Evolutionary conservation across 2,329 filamentous ascomycete species (phyloP).

Genomic region (Talaromyces sp.): DNA sequence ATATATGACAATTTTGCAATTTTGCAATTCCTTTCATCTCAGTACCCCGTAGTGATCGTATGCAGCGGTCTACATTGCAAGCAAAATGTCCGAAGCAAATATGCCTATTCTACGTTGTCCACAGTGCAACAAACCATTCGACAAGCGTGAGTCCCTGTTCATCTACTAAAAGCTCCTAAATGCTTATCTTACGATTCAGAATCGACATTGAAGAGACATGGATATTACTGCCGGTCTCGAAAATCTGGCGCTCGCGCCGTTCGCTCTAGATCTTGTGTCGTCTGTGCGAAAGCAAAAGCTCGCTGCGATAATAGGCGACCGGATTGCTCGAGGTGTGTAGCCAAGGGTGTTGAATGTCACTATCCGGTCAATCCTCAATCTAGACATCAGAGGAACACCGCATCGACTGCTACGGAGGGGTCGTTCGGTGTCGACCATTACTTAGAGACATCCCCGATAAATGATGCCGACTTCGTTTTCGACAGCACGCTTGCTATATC

Average conservation of each 20-base stretch:
- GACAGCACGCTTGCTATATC: background rate
- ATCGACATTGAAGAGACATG: slow-evolving; percentile 44
- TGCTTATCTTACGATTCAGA: slow-evolving; percentile 28
- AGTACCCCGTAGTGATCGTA: background rate
- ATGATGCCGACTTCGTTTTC: background rate
- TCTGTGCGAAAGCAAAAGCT: slow-evolving; percentile 37
- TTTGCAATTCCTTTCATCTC: background rate
- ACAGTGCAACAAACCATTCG: slow-evolving; percentile 43
- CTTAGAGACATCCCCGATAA: background rate
- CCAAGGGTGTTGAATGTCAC: slow-evolving; percentile 35
- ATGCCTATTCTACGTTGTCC: slow-evolving; percentile 34
- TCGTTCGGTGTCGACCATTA: background rate
- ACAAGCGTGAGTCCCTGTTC: slow-evolving; percentile 34
- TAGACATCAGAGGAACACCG: slow-evolving; percentile 1
- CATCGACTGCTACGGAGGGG: background rate
- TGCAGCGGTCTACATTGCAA: background rate
- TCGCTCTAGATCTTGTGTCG: slow-evolving; percentile 36
- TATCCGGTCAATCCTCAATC: slow-evolving; percentile 28
- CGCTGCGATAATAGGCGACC: slow-evolving; percentile 39
- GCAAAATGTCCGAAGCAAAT: slow-evolving; percentile 17
- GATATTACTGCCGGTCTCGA: slow-evolving; percentile 45
- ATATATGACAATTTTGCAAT: background rate
- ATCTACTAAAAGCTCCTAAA: background rate
- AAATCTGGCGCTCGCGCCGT: slow-evolving; percentile 22
- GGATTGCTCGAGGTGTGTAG: slow-evolving; percentile 38